Percentiles rank a stretch among this genome's conserved stretches.
Conservation (phyloP, 331 rosid genomes). For the Rosa hybrid region DNA sequence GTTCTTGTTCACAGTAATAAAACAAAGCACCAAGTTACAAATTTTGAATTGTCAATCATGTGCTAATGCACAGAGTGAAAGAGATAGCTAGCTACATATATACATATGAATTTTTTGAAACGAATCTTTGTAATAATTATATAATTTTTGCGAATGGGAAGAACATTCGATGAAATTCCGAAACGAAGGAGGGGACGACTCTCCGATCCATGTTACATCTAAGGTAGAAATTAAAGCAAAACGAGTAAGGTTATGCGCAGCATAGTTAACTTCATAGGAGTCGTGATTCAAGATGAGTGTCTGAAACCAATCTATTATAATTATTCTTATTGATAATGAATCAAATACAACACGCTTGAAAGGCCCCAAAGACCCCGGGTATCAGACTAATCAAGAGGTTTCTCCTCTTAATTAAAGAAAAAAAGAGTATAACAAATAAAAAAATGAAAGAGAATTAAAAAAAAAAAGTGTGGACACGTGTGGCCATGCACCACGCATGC, state of each 20-base stretch:
- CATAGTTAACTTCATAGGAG: no score
- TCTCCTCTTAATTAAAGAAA: slow-evolving; percentile 3
- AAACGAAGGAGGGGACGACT: no score
- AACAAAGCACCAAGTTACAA: slow-evolving; percentile 63
- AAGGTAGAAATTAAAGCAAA: no score
- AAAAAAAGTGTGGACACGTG: slow-evolving; percentile 40
- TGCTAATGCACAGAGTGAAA: slow-evolving; percentile 30
- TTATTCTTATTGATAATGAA: slow-evolving; percentile 40
- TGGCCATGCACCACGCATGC: slow-evolving; percentile 51
- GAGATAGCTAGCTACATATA: background rate
- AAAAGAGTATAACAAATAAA: slow-evolving; percentile 11
- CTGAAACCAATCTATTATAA: background rate
- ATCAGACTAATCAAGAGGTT: slow-evolving; percentile 31
- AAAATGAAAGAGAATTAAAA: slow-evolving; percentile 32
- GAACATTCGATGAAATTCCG: no score
- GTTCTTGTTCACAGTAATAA: slow-evolving; percentile 25
- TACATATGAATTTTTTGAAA: background rate
- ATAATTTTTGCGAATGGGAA: no score
- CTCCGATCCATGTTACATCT: no score
- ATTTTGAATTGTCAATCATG: slow-evolving; percentile 47
- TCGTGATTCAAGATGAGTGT: no score
- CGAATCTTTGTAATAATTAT: slow-evolving; percentile 6
- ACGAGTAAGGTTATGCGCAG: no score
- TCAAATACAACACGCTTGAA: slow-evolving; percentile 59
- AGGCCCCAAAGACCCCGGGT: slow-evolving; percentile 87